Percentiles rank a stretch among this genome's conserved stretches.
These are phyloP conservation scores for Trypanosoma scelopori DNA, from an alignment of 208 protist genomes.

Conservation along the genomic window DNA sequence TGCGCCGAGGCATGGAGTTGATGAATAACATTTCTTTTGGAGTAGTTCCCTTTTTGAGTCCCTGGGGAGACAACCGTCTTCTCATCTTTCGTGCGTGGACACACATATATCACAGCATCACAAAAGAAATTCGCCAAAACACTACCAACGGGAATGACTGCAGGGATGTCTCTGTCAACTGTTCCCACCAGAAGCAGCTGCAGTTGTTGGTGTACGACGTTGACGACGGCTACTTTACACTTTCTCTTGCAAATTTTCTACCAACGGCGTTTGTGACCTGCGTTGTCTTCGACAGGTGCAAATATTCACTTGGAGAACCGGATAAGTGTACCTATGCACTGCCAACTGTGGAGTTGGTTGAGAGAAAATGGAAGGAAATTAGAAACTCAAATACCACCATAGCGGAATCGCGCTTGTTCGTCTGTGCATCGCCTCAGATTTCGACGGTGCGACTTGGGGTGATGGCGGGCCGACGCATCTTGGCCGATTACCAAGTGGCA, in stretches of 20 bases:
- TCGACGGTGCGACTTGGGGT: background rate
- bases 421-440: conserved; percentile 9
- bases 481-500: conserved; percentile 20
- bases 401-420: background rate
- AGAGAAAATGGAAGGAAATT: conserved; percentile 11
- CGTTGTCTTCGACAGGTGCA: conserved; percentile 7
- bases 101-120: conserved; percentile 36
- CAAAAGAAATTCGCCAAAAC: background rate
- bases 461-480: background rate
- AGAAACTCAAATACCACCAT: background rate
- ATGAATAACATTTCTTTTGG: conserved; percentile 12
- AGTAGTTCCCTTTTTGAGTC: conserved; percentile 32
- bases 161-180: background rate
- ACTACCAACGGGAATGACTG: no score
- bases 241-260: conserved; percentile 23
- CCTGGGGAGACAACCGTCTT: conserved; percentile 30
- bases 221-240: conserved; percentile 24
- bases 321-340: background rate
- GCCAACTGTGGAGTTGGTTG: background rate
- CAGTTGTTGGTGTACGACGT: conserved; percentile 21
- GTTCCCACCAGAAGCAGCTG: background rate
- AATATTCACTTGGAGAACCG: background rate
- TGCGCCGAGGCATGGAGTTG: background rate
- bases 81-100: conserved; percentile 33
- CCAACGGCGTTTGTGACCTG: conserved; percentile 12